phyloP scores from a whole-genome alignment of 2,329 filamentous ascomycete species.

The Aspergillus caelatus region DNA sequence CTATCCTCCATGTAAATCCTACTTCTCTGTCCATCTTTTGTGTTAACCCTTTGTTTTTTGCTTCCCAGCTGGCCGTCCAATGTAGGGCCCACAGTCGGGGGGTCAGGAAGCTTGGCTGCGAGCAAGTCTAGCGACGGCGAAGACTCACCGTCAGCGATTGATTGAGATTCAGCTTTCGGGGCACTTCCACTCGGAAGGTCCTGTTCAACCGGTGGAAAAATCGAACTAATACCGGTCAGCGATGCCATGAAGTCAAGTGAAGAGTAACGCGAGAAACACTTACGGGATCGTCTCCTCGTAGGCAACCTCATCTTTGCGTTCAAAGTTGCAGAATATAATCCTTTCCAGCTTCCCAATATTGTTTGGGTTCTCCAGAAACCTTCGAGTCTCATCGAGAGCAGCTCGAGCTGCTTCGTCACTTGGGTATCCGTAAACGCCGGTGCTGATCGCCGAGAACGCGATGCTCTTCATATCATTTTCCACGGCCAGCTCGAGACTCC shows the following conservation, averaged over 20 bases:
- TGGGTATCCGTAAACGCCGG: slow-evolving; percentile 88
- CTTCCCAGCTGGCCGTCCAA: slow-evolving; percentile 46
- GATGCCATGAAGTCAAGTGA: neutral
- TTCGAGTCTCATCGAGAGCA: slow-evolving; percentile 64
- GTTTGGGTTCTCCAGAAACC: slow-evolving; percentile 52
- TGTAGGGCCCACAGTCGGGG: slow-evolving; percentile 51
- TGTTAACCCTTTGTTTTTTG: slow-evolving; percentile 51
- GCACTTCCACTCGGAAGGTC: slow-evolving; percentile 26
- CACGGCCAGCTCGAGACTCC: slow-evolving; percentile 72
- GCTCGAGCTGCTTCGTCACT: slow-evolving; percentile 70
- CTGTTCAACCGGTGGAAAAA: slow-evolving; percentile 52
- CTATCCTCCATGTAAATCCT: slow-evolving; percentile 24
- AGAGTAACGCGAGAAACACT: slow-evolving; percentile 42
- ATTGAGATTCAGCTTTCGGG: slow-evolving; percentile 12
- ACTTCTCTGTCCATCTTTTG: slow-evolving; percentile 9
- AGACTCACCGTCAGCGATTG: slow-evolving; percentile 30
- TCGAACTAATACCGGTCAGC: slow-evolving; percentile 38
- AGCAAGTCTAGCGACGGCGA: slow-evolving; percentile 32
- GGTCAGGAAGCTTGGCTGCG: slow-evolving; percentile 51
- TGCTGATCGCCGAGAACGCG: slow-evolving; percentile 84
- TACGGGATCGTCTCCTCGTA: slow-evolving; percentile 76
- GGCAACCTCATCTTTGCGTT: slow-evolving; percentile 72
- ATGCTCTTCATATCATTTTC: slow-evolving; percentile 68
- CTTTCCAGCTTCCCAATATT: slow-evolving; percentile 60
- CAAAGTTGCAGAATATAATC: slow-evolving; percentile 84